Evolutionary conservation across 2,329 filamentous ascomycete genomes (phyloP).

Genomic region (Claviceps paspali): DNA sequence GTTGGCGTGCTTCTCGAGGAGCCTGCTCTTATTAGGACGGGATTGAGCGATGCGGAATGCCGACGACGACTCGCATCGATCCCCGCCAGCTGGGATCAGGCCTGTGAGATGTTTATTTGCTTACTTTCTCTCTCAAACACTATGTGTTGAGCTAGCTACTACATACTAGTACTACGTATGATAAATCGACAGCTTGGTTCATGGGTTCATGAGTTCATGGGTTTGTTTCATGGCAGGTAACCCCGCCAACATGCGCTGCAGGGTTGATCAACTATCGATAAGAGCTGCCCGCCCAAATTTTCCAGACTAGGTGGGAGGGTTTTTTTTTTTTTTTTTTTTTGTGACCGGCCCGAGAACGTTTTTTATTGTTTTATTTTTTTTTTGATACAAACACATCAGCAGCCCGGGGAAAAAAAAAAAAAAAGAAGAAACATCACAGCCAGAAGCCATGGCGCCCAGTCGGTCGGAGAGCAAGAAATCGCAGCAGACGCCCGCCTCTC

Average conservation of each 20-base stretch:
- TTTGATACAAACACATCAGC: background rate
- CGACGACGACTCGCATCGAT: too few relatives aligned
- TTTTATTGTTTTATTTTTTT: background rate
- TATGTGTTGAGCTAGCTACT: too few relatives aligned
- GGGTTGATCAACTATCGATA: slow-evolving; percentile 5
- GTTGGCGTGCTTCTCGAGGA: too few relatives aligned
- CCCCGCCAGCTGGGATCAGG: background rate
- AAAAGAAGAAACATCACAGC: background rate
- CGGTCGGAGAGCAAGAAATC: slow-evolving; percentile 23
- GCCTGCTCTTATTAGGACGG: too few relatives aligned
- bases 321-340: background rate
- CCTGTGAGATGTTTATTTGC: too few relatives aligned
- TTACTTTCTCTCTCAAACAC: too few relatives aligned
- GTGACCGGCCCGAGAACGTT: background rate
- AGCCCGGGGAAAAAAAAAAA: background rate
- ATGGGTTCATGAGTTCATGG: too few relatives aligned
- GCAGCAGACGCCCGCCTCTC: slow-evolving; percentile 12
- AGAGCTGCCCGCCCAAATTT: slow-evolving; percentile 3
- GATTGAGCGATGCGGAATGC: too few relatives aligned
- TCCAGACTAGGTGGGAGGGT: background rate
- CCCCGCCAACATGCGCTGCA: slow-evolving; percentile 2
- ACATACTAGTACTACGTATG: too few relatives aligned
- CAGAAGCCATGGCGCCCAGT: slow-evolving; percentile 24
- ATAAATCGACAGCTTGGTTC: too few relatives aligned
- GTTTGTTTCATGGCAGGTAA: too few relatives aligned